A percentile compares a stretch with the other conserved stretches of the same genome.
These are phyloP conservation scores for Xylaria arbuscula DNA, from an alignment of 2,329 filamentous ascomycete genomes.

Conservation along the genomic window DNA sequence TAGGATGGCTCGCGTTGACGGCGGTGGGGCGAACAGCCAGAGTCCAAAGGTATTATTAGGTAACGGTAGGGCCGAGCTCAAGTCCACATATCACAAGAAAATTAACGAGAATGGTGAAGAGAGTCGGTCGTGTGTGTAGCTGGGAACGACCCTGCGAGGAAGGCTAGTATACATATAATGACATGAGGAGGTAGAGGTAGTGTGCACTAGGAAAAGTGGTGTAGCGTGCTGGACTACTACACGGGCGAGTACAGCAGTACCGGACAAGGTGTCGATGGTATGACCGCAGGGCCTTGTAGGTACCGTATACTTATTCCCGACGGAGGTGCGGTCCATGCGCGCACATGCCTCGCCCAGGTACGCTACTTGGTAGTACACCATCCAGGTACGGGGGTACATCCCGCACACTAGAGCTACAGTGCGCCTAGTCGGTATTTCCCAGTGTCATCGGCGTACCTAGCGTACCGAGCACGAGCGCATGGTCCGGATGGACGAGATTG, in stretches of 20 bases:
- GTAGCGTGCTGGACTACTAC: not conserved
- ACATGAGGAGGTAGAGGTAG: not conserved
- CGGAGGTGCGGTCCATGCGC: conserved; percentile 31
- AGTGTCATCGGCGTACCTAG: conserved; percentile 1
- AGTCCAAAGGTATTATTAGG: conserved; percentile 12
- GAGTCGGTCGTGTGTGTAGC: conserved; percentile 20
- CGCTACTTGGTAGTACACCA: not conserved
- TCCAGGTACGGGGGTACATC: not conserved
- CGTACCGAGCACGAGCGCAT: conserved; percentile 27
- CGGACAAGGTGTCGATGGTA: conserved; percentile 15
- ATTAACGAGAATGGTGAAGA: conserved; percentile 31
- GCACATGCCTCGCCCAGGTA: conserved; percentile 1
- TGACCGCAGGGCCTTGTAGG: not conserved
- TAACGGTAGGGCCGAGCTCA: conserved; percentile 18
- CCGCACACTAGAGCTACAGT: not conserved
- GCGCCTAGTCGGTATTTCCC: not conserved
- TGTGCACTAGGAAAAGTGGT: not conserved
- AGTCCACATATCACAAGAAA: conserved; percentile 16
- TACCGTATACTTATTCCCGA: conserved; percentile 29
- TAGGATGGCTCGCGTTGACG: conserved; percentile 4
- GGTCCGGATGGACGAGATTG: conserved; percentile 35
- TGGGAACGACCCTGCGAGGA: conserved; percentile 35
- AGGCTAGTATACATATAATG: conserved; percentile 34
- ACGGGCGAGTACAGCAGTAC: conserved; percentile 7
- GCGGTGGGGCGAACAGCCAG: not conserved